Conservation (phyloP, 352 stramenopile species). For the Elongisporangium undulatum region DNA sequence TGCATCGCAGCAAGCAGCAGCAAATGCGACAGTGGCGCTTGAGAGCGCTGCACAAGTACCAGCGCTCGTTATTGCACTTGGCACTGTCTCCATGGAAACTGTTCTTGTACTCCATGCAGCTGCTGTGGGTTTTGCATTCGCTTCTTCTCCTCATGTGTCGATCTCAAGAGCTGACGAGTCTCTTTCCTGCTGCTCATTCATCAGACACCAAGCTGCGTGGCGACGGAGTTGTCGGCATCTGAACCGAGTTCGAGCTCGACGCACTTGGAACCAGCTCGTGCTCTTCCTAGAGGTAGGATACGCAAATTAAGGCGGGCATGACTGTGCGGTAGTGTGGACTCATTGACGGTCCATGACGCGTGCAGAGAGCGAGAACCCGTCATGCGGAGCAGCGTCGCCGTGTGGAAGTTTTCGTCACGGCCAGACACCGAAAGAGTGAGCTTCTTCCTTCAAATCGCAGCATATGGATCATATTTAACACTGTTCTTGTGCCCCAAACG, state of each 20-base stretch:
- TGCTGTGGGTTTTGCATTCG: constrained; percentile 23
- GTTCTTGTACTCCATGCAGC: constrained; percentile 33
- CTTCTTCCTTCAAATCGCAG: neutral
- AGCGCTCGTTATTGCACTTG: constrained; percentile 23
- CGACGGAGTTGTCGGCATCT: constrained; percentile 22
- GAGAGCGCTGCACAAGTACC: constrained; percentile 13
- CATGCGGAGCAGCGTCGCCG: constrained; percentile 18
- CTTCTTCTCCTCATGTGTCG: neutral
- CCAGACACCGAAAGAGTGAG: constrained; percentile 30
- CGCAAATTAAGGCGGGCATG: neutral
- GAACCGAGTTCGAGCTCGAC: constrained; percentile 2
- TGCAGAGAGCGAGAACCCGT: constrained; percentile 23
- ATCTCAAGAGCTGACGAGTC: neutral
- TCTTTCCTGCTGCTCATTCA: constrained; percentile 1
- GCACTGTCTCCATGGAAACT: constrained; percentile 32
- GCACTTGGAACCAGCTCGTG: constrained; percentile 6
- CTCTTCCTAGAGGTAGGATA: constrained; percentile 26
- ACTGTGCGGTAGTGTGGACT: neutral
- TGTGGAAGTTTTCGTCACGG: constrained; percentile 23
- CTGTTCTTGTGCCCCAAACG: neutral
- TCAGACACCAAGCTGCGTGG: constrained; percentile 35
- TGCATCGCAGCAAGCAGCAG: constrained; percentile 13
- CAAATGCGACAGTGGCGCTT: constrained; percentile 20
- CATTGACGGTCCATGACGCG: neutral
- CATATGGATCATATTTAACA: neutral